These are phyloP conservation scores for Alisma plantagoaquatica DNA, from an alignment of 106 monocot genomes.

Conservation along the genomic window DNA sequence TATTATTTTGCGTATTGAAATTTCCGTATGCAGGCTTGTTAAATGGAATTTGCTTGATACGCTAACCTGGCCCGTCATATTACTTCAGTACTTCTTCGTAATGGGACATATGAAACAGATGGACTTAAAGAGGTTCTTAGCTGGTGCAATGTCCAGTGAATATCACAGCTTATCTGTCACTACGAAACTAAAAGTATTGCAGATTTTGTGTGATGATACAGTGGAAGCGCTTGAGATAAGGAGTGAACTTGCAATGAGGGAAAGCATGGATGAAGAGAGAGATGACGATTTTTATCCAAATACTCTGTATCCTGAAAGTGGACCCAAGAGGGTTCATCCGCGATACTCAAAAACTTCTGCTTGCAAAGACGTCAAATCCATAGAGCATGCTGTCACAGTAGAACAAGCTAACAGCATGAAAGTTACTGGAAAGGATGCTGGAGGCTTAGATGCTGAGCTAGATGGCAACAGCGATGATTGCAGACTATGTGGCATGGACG, in stretches of 20 bases:
- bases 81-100: no score
- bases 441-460: conserved; percentile 8
- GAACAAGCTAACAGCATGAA: no score
- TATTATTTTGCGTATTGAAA: no score
- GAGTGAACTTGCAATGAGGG: conserved; percentile 43
- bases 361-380: conserved; percentile 18
- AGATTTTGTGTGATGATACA: conserved; percentile 66
- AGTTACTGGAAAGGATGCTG: no score
- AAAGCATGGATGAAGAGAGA: conserved; percentile 33
- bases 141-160: conserved; percentile 17
- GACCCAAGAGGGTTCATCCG: conserved; percentile 18
- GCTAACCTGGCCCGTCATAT: conserved; percentile 92
- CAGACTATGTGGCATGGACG: conserved; percentile 88
- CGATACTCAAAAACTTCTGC: conserved; percentile 24
- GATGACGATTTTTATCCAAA: conserved; percentile 17
- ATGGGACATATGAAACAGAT: conserved; percentile 44
- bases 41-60: conserved; percentile 79
- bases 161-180: conserved; percentile 55
- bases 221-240: conserved; percentile 46
- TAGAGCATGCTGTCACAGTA: conserved; percentile 14
- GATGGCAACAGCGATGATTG: conserved; percentile 91
- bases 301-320: conserved; percentile 10
- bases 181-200: conserved; percentile 49
- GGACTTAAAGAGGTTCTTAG: conserved; percentile 17
- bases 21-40: conserved; percentile 22